Percentiles rank a stretch among this genome's conserved stretches.
Conservation (phyloP, 2,329 filamentous ascomycete genomes). For the Bisporella sp. region DNA sequence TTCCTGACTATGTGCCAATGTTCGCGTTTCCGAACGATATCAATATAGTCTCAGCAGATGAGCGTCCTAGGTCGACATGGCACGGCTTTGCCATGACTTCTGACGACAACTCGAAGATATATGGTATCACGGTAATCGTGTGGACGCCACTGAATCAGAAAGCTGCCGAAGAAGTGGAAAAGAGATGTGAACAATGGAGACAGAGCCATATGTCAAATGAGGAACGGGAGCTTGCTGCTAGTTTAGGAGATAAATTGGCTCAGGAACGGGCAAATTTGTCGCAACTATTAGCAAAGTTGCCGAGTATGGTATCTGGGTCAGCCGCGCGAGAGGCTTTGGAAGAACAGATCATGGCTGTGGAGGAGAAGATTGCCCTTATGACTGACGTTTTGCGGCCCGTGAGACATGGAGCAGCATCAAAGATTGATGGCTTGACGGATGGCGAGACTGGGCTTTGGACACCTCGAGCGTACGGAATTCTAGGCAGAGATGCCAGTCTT, state of each 20-base stretch:
- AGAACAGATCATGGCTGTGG: slow-evolving; percentile 89
- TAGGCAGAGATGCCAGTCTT: slow-evolving; percentile 76
- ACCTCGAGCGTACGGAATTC: slow-evolving; percentile 84
- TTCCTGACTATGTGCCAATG: slow-evolving; percentile 98
- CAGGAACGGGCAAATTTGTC: slow-evolving; percentile 85
- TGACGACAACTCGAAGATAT: slow-evolving; percentile 83
- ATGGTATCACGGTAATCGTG: slow-evolving; percentile 84
- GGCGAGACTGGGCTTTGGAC: slow-evolving; percentile 96
- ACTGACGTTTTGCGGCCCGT: slow-evolving; percentile 89
- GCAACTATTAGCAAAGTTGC: slow-evolving; percentile 75
- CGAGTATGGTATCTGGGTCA: slow-evolving; percentile 73
- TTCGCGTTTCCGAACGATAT: slow-evolving; percentile 99
- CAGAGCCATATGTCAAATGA: slow-evolving; percentile 83
- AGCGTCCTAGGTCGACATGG: slow-evolving; percentile 93
- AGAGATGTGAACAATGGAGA: slow-evolving; percentile 77
- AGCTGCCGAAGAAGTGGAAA: slow-evolving; percentile 77
- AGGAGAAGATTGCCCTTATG: slow-evolving; percentile 97
- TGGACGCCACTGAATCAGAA: slow-evolving; percentile 83
- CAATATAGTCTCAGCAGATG: slow-evolving; percentile 90
- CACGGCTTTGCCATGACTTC: slow-evolving; percentile 98
- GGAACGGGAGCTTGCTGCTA: slow-evolving; percentile 86
- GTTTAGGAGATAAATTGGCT: slow-evolving; percentile 81
- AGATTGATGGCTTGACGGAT: slow-evolving; percentile 84
- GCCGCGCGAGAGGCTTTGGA: slow-evolving; percentile 76
- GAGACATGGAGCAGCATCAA: slow-evolving; percentile 88